Conservation (phyloP, 2,329 filamentous ascomycete species). For the Penicillium expansum region DNA sequence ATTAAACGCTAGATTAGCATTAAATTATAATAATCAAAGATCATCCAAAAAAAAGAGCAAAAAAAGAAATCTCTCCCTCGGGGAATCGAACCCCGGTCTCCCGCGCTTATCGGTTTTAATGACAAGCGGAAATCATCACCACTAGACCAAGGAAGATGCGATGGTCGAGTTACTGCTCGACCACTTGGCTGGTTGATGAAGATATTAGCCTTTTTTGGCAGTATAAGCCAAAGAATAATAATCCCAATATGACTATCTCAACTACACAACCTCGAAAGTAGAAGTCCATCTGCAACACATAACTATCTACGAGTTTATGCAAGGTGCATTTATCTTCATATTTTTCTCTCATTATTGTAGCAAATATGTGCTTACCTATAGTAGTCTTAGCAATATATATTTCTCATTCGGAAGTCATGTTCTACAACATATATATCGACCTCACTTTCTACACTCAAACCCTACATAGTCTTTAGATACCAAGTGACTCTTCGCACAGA, state of each 20-base stretch:
- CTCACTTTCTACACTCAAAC: no score
- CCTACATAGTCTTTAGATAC: no score
- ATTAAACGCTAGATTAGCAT: neutral
- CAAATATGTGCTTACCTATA: no score
- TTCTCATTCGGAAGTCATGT: no score
- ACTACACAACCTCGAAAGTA: no score
- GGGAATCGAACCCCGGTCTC: conserved; percentile 38
- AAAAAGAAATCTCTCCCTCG: conserved; percentile 29
- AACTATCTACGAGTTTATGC: neutral
- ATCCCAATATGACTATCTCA: no score
- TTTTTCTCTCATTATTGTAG: no score
- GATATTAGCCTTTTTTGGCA: accelerated
- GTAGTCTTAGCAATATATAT: no score
- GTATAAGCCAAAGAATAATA: neutral
- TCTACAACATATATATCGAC: no score
- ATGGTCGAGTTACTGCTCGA: conserved; percentile 23
- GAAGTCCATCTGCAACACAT: neutral
- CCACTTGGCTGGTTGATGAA: conserved; percentile 25
- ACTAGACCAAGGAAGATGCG: conserved; percentile 30
- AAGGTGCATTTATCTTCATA: neutral
- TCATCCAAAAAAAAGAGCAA: neutral
- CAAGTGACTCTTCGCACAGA: no score
- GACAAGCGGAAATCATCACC: conserved; percentile 33
- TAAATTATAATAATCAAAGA: neutral
- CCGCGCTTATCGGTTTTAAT: conserved; percentile 29